Evolutionary conservation across 495 filamentous ascomycete species (phyloP), one percentile per base, ranked within the genome.

Genomic region (Penicillium steckii): DNA sequence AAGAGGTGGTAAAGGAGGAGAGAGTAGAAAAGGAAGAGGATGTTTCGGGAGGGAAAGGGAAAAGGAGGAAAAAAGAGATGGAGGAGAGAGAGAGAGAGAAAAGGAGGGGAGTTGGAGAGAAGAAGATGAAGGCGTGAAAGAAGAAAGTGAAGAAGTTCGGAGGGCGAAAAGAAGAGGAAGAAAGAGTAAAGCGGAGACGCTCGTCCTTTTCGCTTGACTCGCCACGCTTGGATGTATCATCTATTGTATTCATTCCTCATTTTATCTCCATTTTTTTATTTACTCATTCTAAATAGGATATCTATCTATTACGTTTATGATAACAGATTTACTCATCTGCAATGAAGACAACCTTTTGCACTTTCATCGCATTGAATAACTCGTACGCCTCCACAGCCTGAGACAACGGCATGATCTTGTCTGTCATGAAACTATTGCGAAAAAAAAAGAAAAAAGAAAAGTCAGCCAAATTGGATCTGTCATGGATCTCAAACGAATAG

Each of bases 331-430:
- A 81, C 60, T 78, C 71, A 38, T 72, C 69, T 12, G 77, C 78
- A 58, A 82, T 74, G 52, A 86, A 87, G 4, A 86, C 72, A 24
- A 81, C 77, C 79, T 98, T 98, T 61, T 96, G 91, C 48, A 84
- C 90, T 73, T 94, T 85, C 90, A 93, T 91, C 54, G 85, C 83
- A 61, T 97, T 89, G 72, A 96, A 97, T 18, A 97, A 67, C 33
- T 95, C 87, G 71, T 96, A 97, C 8, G 87, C 94, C 65, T 92
- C 88, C 12, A 91, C 85, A 2, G 91, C 94, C 53, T 90, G 75
- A 3, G 81, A 80, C 35, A 97, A 77, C 18, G 89, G 89, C 90
- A 97, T 95, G 60, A 96, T 87, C 64, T 92, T 91, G 52, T 96
- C 90, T 7, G 86, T 83, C 89, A 97, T 95, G 75, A 96, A 96